Evolutionary conservation across 2,329 filamentous ascomycete genomes (phyloP).

Genomic region (Fusarium sp.): DNA sequence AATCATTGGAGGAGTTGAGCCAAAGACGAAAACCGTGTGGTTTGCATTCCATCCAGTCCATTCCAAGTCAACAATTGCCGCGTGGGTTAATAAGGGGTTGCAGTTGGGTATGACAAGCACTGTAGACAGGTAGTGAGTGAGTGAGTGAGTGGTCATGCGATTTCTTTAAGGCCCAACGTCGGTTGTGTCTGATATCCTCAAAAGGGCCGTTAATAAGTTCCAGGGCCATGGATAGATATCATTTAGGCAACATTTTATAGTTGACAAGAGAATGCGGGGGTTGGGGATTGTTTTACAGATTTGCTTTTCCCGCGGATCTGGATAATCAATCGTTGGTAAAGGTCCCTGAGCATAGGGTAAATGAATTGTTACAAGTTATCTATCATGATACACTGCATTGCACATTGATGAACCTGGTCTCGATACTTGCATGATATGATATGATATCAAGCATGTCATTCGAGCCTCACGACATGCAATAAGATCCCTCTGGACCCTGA

Average conservation of each 20-base stretch:
- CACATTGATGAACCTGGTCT: neutral
- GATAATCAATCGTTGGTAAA: neutral
- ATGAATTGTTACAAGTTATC: neutral
- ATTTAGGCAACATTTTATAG: neutral
- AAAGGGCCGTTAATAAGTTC: slow-evolving; percentile 7
- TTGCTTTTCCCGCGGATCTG: slow-evolving; percentile 6
- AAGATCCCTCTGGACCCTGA: neutral
- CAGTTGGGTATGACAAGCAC: slow-evolving; percentile 5
- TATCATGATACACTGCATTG: neutral
- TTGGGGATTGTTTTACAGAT: slow-evolving; percentile 16
- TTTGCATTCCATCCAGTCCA: slow-evolving; percentile 24
- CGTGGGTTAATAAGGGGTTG: slow-evolving; percentile 2
- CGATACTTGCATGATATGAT: neutral
- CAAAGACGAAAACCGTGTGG: slow-evolving; percentile 10
- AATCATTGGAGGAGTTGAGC: slow-evolving; percentile 17
- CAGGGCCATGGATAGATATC: neutral
- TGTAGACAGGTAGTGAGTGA: too few relatives aligned
- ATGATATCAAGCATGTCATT: slow-evolving; percentile 13
- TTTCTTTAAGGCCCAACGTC: slow-evolving; percentile 1
- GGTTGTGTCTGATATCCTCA: neutral
- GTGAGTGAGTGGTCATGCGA: slow-evolving; percentile 37
- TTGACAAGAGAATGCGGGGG: slow-evolving; percentile 18
- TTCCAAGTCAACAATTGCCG: neutral
- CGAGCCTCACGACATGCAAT: neutral
- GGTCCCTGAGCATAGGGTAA: neutral